Conservation (phyloP, 116 monocot genomes). For the Cymodocea nodosa region DNA sequence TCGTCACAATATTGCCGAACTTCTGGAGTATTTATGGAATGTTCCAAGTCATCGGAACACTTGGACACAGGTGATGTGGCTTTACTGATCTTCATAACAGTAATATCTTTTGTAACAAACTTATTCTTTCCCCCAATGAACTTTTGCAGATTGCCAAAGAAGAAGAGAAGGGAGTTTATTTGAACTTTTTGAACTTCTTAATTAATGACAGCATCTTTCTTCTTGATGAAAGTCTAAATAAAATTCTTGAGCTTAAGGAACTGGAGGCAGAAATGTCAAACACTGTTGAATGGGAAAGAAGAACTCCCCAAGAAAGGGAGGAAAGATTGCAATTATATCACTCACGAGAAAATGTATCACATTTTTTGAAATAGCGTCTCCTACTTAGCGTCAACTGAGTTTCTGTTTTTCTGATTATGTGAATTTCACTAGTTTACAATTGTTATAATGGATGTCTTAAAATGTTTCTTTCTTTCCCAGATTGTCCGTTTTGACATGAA, state of each 20-base stretch:
- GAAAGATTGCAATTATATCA: constrained; percentile 72
- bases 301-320: constrained; percentile 85
- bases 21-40: constrained; percentile 91
- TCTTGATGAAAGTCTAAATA: constrained; percentile 98
- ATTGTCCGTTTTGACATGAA: constrained; percentile 90
- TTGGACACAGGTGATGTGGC: constrained; percentile 49
- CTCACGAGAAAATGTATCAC: constrained; percentile 63
- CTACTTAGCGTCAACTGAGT: background rate
- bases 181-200: constrained; percentile 96
- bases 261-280: constrained; percentile 93
- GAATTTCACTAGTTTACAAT: background rate
- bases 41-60: constrained; percentile 81
- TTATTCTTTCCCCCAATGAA: background rate
- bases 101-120: background rate
- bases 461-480: constrained; percentile 21
- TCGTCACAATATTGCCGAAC: constrained; percentile 95
- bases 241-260: constrained; percentile 94
- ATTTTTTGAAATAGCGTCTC: background rate
- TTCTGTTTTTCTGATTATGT: background rate
- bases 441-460: background rate
- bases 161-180: constrained; percentile 96
- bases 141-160: constrained; percentile 73
- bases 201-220: constrained; percentile 99
- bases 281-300: constrained; percentile 72
- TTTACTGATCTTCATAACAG: background rate